Evolutionary conservation across 2,329 filamentous ascomycete genomes (phyloP).

Genomic region (Phaeomoniella chlamydospora): DNA sequence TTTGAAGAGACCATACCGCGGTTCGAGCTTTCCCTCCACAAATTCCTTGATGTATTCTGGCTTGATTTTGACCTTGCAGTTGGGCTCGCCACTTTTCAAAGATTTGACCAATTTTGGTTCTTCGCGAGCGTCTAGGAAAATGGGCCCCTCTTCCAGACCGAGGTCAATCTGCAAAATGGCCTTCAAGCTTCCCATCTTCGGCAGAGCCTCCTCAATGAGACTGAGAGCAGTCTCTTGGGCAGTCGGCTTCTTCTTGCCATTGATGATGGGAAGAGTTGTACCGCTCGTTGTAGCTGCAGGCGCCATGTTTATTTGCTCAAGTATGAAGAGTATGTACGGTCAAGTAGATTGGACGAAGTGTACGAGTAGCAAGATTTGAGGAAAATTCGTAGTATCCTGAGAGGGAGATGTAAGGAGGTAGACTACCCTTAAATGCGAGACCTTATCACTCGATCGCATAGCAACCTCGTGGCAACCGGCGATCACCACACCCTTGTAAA

Average conservation of each 20-base stretch:
- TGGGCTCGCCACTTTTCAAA: slow-evolving; percentile 9
- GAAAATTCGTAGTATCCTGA: too few relatives aligned
- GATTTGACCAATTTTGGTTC: slow-evolving; percentile 9
- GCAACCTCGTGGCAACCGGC: too few relatives aligned
- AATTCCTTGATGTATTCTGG: slow-evolving; percentile 13
- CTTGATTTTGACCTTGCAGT: slow-evolving; percentile 11
- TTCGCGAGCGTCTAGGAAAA: slow-evolving; percentile 13
- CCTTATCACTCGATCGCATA: too few relatives aligned
- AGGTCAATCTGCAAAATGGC: slow-evolving; percentile 4
- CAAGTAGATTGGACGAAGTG: background rate
- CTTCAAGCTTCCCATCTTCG: slow-evolving; percentile 1
- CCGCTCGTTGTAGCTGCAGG: background rate
- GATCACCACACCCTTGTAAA: too few relatives aligned
- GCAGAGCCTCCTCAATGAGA: background rate
- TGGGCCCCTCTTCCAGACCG: slow-evolving; percentile 5
- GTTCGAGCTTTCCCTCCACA: slow-evolving; percentile 13
- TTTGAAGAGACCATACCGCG: slow-evolving; percentile 14
- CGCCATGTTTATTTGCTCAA: background rate
- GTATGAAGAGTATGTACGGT: background rate
- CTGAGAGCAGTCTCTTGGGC: background rate
- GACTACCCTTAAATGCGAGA: too few relatives aligned
- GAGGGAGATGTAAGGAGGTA: too few relatives aligned
- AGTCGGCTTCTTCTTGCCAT: background rate
- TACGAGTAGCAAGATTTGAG: too few relatives aligned
- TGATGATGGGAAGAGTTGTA: background rate